Evolutionary conservation across 768 basidiomycete genomes (phyloP), one percentile per base, ranked within the genome.

Genomic region (Leccinum arenicola): DNA sequence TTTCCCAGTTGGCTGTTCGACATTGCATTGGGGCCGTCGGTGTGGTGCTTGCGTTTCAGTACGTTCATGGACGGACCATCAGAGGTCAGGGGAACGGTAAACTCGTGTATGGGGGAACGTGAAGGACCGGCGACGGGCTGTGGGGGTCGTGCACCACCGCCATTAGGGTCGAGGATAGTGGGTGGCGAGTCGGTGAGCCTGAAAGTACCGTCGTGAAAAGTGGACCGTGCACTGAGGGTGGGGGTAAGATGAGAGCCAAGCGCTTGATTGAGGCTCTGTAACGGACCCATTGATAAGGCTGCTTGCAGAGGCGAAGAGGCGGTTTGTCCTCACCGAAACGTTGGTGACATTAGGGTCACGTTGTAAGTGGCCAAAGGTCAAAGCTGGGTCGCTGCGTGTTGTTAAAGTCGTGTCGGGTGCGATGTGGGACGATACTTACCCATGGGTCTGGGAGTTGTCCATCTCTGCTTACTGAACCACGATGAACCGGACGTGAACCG

Each of bases 351-450:
- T 82, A 48, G 79, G 75, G 69, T 86, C 84, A 68, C 85, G 77
- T 60, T 78, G 77, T 68, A 86, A 76, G 71, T 84, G 84, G 61
- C 76, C 78, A 77, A 86, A 86, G 67, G 84, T 77, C 82, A 86
- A 85, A 63, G 73, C 75, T 61, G 79, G 73, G 70, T 85, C 84
- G 74, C 84, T 86, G 70, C 40, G 71, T 25, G 48, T 17, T 14
- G 48, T 49, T 68, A 40, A 23, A 29, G 57, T 56, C 35, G 49
- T 38, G 50, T 40, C 14, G 21, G 25, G 29, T 45, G 35, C n/a
- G 31, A 54, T 55, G 56, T 63, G 61, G 53, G 62, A 67, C 6
- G 56, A 56, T n/a, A 68, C 73, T 70, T 66, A 72, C 72, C 72
- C 69, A 63, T 73, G 73, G 56, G 70, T 36, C 65, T 73, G 70